Base-by-base conservation (phyloP, 1,284 basidiomycete genomes). In the Malassezia furfur region DNA sequence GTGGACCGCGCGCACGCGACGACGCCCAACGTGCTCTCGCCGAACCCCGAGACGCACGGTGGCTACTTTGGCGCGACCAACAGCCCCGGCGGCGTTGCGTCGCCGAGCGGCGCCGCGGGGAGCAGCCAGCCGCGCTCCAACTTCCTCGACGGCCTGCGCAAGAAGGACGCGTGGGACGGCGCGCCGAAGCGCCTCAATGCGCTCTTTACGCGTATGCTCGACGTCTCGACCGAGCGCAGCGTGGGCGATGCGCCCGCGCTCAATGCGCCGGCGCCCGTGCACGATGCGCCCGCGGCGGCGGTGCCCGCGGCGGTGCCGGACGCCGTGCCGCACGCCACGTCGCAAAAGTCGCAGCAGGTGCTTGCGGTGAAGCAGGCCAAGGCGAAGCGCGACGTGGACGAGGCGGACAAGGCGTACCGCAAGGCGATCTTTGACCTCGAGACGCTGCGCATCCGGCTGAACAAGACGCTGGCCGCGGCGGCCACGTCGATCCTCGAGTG, bases 361-460 rank as follows among this genome's bases (percentile, higher is more conserved):
- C 56, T 71, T 30, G 68, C 67, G 0, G 51, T 66, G 3, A 71
- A 70, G 52, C 63, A 60, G 46, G 64, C 65, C 19, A 61, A 64
- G 28, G 66, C 62, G 1, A 68, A 70, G 54, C 61, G 69, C 10
- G 70, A 73, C 54, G 54, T 65, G 35, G 63, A 70, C 1, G 71
- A 74, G 32, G 54, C 75, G 85, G 91, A 96, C 76, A 87, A 86
- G 73, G 88, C 91, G 59, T 98, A 96, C 67, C 82, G 93, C 31
- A 85, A 85, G 62, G 89, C 83, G 34, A 84, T 98, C 30, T 87
- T 96, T 75, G 89, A 90, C 82, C 78, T 93, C 22, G 93, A 99
- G 78, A 96, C 93, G 0, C 80, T 96, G 21, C 65, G 68, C 9
- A 78, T 94, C 31, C 81, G 86, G 38, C 80, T 87, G 58, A 83